phyloP scores from a whole-genome alignment of 176 grass and related monocot species.

The Aegilops speltoides region DNA sequence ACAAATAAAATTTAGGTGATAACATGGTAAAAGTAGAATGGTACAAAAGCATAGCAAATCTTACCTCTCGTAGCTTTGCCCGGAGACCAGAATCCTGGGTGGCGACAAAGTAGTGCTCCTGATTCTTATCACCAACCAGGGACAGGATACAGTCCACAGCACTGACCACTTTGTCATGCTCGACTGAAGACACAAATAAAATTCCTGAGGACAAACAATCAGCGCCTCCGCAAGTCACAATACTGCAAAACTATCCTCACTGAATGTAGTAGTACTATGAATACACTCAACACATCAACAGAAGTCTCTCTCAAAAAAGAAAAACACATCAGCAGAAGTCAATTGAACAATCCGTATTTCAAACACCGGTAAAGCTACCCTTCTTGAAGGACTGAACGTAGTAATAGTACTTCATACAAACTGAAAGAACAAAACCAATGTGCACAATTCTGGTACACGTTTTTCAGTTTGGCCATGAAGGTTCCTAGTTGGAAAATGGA shows the following conservation, averaged over 20 bases:
- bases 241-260: not conserved
- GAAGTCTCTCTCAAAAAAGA: no score
- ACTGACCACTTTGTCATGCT: constrained; percentile 77
- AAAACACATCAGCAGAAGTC: no score
- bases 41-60: not conserved
- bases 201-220: not conserved
- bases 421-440: no score
- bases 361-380: no score
- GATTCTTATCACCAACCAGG: constrained; percentile 65
- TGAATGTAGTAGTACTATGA: not conserved
- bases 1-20: not conserved
- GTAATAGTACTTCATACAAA: no score
- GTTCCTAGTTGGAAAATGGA: no score
- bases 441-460: no score
- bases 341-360: no score
- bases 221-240: not conserved
- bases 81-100: constrained; percentile 68
- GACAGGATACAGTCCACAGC: constrained; percentile 58
- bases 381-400: no score
- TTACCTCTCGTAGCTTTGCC: constrained; percentile 58
- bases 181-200: not conserved
- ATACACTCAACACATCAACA: no score
- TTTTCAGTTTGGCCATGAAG: no score
- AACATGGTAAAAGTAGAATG: not conserved
- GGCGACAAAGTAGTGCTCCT: constrained; percentile 73